Base-by-base conservation (phyloP, 139 green algal genomes). In the Haematococcus lacustris region DNA sequence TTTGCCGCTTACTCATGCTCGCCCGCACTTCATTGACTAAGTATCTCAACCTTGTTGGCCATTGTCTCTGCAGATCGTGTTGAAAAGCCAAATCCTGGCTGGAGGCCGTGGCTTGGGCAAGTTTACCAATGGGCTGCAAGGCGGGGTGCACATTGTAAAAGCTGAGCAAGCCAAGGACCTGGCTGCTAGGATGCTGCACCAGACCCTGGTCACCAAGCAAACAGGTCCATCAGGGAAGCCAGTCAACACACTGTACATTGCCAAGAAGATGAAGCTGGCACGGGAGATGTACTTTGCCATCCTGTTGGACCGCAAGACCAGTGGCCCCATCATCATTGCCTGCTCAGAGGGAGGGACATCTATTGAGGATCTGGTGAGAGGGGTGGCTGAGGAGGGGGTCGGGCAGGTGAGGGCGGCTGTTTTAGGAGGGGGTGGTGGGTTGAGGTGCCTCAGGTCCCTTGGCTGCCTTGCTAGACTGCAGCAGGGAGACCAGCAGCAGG, bases 221-320 rank as follows among this genome's bases (percentile, higher is more conserved):
- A 91, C 90, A 26, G 91, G 91, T 1, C 73, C 80, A 1, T 86
- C 80, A 41, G 95, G 95, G 66, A 99, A 99, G 83, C 95, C 95
- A 1, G 94, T 99, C 30, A 98, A 98, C 87, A 96, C 89, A 35
- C 78, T 97, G 61, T 94, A 92, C 64, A 72, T 99, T 1, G 94
- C 91, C 6, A 71, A 85, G 38, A 98, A 97, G 80, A 94, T 98
- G 91, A 85, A 93, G 76, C 80, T 99, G 28, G 73, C 62, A 21
- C 53, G 73, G 2, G 95, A 99, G 82, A 98, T 98, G 94, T 99
- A 99, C 81, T 98, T 99, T 85, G 95, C 95, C 28, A 95, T 99
- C 73, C 78, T 97, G 65, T 85, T 98, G 32, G 95, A 99, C 86
- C 80, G 95, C 32, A 85, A 81, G 28, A 91, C 71, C 23, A 79